Percentiles rank a stretch among this genome's conserved stretches.
Conservation (phyloP, 495 filamentous ascomycete species). For the Durotheca rogersii region DNA sequence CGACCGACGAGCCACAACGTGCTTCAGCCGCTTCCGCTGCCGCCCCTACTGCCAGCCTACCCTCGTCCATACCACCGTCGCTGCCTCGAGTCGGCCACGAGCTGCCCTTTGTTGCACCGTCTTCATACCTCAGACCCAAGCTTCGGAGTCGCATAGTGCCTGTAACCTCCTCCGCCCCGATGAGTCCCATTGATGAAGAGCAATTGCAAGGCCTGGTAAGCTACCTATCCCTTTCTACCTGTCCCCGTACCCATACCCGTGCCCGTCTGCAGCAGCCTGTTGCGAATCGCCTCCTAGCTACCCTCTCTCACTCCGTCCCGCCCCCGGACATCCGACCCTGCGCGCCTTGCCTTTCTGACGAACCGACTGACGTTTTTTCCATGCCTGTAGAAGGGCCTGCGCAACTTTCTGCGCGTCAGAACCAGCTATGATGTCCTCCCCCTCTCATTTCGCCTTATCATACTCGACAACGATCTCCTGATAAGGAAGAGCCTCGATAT, state of each 20-base stretch:
- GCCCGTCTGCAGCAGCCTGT: too few relatives aligned
- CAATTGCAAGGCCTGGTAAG: constrained; percentile 91
- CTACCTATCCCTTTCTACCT: background rate
- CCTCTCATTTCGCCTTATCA: constrained; percentile 93
- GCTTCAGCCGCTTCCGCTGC: constrained; percentile 26
- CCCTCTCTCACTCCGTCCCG: constrained; percentile 5
- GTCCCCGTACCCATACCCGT: too few relatives aligned
- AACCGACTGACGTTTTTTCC: constrained; percentile 9
- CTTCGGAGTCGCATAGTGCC: constrained; percentile 48
- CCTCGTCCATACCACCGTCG: constrained; percentile 25
- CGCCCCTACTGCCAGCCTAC: constrained; percentile 27
- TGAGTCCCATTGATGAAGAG: constrained; percentile 81
- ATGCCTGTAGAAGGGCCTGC: constrained; percentile 71
- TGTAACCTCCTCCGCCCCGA: constrained; percentile 54
- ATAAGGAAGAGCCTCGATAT: constrained; percentile 98
- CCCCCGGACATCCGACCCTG: constrained; percentile 2
- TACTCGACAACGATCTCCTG: constrained; percentile 90
- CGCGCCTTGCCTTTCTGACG: background rate
- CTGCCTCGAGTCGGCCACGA: constrained; percentile 47
- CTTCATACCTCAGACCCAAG: constrained; percentile 78
- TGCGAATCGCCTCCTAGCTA: background rate
- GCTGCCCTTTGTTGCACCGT: constrained; percentile 70
- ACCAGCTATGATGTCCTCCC: constrained; percentile 98
- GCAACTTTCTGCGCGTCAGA: constrained; percentile 94
- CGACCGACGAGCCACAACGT: constrained; percentile 29